Evolutionary conservation across 1,284 basidiomycete genomes (phyloP).

Genomic region (Ustilago trichophora): DNA sequence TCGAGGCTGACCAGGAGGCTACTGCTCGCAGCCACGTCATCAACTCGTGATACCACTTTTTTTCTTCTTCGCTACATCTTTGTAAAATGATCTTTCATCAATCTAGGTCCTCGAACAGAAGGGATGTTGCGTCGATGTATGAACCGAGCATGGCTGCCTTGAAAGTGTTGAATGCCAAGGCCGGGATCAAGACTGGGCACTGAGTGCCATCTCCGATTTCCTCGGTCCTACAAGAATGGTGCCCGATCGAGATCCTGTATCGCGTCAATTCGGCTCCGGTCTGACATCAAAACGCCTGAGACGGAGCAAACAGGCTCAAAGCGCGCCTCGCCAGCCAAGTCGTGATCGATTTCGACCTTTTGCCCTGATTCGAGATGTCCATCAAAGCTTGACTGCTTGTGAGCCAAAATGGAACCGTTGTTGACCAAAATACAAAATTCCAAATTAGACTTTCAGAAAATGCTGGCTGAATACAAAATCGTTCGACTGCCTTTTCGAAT

Average conservation of each 20-base stretch:
- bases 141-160: no score
- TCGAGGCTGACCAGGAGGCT: slow-evolving; percentile 49
- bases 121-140: no score
- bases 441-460: neutral
- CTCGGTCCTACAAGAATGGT: no score
- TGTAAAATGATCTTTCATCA: no score
- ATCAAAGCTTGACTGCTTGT: neutral
- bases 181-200: no score
- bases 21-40: slow-evolving; percentile 45
- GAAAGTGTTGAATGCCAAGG: no score
- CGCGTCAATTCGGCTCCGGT: slow-evolving; percentile 24
- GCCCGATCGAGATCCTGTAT: slow-evolving; percentile 1
- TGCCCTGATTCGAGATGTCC: no score
- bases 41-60: slow-evolving; percentile 43
- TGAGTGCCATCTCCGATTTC: slow-evolving; percentile 10
- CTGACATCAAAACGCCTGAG: neutral
- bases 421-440: neutral
- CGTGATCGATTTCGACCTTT: slow-evolving; percentile 31
- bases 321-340: neutral
- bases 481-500: neutral
- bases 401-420: no score
- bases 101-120: no score
- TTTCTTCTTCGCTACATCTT: no score
- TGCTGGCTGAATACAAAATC: slow-evolving; percentile 1
- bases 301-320: slow-evolving; percentile 39